phyloP scores from a whole-genome alignment of 371 early-diverging fungal species.

The Apophysomyces ossiformis region DNA sequence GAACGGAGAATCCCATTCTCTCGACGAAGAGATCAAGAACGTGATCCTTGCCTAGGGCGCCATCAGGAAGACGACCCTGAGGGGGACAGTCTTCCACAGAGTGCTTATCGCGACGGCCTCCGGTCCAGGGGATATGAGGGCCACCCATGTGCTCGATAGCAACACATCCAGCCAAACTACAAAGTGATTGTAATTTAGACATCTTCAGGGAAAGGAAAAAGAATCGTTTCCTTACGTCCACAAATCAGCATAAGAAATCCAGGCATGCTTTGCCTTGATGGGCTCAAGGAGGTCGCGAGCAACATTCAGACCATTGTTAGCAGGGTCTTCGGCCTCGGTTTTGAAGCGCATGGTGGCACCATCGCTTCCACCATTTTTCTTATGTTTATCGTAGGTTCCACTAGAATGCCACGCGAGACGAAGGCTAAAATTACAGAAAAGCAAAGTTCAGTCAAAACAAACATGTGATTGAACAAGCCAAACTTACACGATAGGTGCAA shows the following conservation, averaged over 20 bases:
- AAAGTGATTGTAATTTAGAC: constrained; percentile 49
- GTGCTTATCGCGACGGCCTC: constrained; percentile 76
- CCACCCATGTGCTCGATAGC: constrained; percentile 86
- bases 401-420: constrained; percentile 88
- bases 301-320: constrained; percentile 81
- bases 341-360: constrained; percentile 81
- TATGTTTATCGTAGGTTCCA: constrained; percentile 77
- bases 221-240: constrained; percentile 69
- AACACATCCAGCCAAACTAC: constrained; percentile 78
- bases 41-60: constrained; percentile 71
- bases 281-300: constrained; percentile 85
- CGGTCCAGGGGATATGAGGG: constrained; percentile 78
- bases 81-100: constrained; percentile 68
- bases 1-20: constrained; percentile 79
- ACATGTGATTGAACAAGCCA: background rate
- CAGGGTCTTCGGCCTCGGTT: constrained; percentile 73
- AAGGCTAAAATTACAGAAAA: constrained; percentile 43
- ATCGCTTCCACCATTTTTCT: constrained; percentile 78
- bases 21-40: constrained; percentile 76
- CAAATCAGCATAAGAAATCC: constrained; percentile 85
- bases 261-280: constrained; percentile 84
- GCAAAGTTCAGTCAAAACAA: background rate
- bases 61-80: constrained; percentile 87
- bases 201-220: background rate
- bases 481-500: constrained; percentile 76